These are phyloP conservation scores for Hibiscus mutabilis DNA, from an alignment of 345 rosid genomes.

Conservation along the genomic window DNA sequence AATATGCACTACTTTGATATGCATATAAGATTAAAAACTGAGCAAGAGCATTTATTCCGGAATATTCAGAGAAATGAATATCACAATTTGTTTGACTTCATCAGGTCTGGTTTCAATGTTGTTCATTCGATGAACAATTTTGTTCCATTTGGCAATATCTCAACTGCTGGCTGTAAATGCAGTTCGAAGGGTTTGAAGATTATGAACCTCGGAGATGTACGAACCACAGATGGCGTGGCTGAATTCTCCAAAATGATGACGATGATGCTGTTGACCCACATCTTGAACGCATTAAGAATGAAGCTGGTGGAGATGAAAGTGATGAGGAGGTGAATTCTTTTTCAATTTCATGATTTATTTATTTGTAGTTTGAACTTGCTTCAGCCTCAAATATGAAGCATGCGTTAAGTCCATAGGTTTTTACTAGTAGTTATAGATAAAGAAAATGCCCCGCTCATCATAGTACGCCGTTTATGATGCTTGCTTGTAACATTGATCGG, in stretches of 20 bases:
- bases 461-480: neutral
- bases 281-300: conserved; percentile 79
- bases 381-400: neutral
- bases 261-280: conserved; percentile 94
- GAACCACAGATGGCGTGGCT: conserved; percentile 56
- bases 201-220: conserved; percentile 74
- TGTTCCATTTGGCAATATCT: neutral
- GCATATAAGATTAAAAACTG: conserved; percentile 78
- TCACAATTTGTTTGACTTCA: conserved; percentile 78
- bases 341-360: neutral
- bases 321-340: conserved; percentile 68
- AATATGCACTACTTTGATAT: conserved; percentile 99
- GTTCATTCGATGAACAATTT: conserved; percentile 2
- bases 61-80: conserved; percentile 96
- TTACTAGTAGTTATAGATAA: neutral
- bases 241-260: conserved; percentile 69
- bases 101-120: conserved; percentile 43
- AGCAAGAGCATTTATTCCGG: conserved; percentile 94
- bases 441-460: neutral
- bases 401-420: neutral
- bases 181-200: conserved; percentile 86
- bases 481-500: neutral
- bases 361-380: neutral
- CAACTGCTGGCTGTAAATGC: conserved; percentile 16
- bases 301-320: conserved; percentile 87